Evolutionary conservation across 331 rosid genomes (phyloP), one percentile per base, ranked within the genome.

Genomic region (Saraca asoca): DNA sequence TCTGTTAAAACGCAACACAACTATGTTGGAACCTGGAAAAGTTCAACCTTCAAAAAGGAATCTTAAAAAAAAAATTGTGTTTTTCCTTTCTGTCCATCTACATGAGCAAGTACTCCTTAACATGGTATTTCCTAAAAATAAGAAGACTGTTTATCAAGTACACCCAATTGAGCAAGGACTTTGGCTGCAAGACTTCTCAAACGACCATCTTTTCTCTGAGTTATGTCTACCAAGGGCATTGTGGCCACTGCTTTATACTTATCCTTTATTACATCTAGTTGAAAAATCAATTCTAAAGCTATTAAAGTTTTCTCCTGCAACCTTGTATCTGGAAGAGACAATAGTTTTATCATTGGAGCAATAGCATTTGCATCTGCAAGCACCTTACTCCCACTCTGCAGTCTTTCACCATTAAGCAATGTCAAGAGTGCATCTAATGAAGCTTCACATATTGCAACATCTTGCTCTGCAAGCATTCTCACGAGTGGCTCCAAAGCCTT

Each of bases 161-260:
- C 71, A 59, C 72, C 87, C 78, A 87, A 64, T 69, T 84, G 90
- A 60, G 73, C 82, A 34, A 87, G 87, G 51, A 81, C 59, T 62
- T 37, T 80, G 37, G 90, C 94, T 74, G 94, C 90, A 62, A 84
- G 69, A 70, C 87, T 81, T 73, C 51, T 87, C 75, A 81, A 58
- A 4, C 73, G 76, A 34, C 72, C 64, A 29, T 70, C 81, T 81
- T 76, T 82, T 52, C 38, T 76, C 80, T 84, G 88, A 33, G 89
- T 74, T 29, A 87, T 78, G 9, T 71, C 90, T 33, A 87, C 88
- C 71, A 84, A 58, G 20, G 81, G 78, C 83, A 80, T 75, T 12
- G 76, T 87, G 34, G 85, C 88, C 48, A 31, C 34, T 52, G 48
- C 4, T 69, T 80, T 83, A 48, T 75, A 72, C 58, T 64, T 80